Percentiles rank a stretch among this genome's conserved stretches.
Evolutionary conservation across 164 flowering plant genomes (phyloP).

Genomic region (Sedum album): DNA sequence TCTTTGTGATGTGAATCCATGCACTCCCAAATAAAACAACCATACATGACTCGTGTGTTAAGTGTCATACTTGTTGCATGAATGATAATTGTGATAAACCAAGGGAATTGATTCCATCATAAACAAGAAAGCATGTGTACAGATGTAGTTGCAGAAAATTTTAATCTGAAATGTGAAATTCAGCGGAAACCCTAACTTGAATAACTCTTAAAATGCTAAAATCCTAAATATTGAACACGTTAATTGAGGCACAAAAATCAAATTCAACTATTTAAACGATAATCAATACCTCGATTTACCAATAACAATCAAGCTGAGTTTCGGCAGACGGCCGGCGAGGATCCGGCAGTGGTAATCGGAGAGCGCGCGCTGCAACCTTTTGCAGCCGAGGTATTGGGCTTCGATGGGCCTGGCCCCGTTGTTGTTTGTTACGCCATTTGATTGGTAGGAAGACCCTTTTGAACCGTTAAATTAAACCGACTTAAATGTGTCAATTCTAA

Average conservation of each 20-base stretch:
- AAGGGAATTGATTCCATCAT: no score
- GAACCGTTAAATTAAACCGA: no score
- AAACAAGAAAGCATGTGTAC: no score
- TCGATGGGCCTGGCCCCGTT: neutral
- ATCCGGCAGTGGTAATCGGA: conserved; percentile 61
- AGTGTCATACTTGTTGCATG: neutral
- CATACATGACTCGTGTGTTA: neutral
- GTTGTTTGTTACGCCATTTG: neutral
- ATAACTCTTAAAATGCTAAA: neutral
- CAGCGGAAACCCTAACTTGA: neutral
- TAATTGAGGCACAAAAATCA: neutral
- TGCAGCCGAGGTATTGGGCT: conserved; percentile 26
- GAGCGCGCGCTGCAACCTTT: conserved; percentile 45
- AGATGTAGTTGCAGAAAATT: neutral
- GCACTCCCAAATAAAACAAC: neutral
- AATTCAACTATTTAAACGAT: neutral
- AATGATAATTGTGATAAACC: no score
- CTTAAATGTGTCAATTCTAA: no score
- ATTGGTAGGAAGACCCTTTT: no score
- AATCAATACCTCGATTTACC: neutral
- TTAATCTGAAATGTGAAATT: neutral
- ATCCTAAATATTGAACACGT: neutral
- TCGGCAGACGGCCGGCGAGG: conserved; percentile 32
- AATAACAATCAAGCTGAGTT: conserved; percentile 33
- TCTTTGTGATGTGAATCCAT: no score